A percentile compares a stretch with the other conserved stretches of the same genome.
Conservation (phyloP, 495 filamentous ascomycete genomes). For the Pseudevernia furfuracea region DNA sequence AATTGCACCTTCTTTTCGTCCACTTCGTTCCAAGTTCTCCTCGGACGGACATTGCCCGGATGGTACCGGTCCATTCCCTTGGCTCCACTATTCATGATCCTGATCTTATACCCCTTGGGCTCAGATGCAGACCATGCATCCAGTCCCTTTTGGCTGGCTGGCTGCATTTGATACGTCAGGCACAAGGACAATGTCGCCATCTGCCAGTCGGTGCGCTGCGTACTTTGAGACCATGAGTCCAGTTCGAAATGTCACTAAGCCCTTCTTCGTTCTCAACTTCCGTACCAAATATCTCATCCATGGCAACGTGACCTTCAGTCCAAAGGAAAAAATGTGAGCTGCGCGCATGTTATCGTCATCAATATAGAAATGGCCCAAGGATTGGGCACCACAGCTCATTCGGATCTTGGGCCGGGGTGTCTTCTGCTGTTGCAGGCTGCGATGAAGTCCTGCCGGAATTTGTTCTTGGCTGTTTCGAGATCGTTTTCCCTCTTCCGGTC, state of each 20-base stretch:
- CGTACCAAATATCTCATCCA: conserved; percentile 22
- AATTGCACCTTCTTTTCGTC: conserved; percentile 23
- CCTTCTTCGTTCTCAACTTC: conserved; percentile 10
- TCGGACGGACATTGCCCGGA: neutral
- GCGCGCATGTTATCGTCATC: neutral
- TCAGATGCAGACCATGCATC: conserved; percentile 12
- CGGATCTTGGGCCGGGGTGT: neutral
- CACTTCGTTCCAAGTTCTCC: conserved; percentile 17
- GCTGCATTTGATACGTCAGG: conserved; percentile 23
- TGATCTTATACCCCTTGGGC: conserved; percentile 20
- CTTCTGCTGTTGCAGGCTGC: neutral
- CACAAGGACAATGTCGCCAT: conserved; percentile 24
- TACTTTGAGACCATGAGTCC: conserved; percentile 13
- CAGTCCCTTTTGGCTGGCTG: neutral
- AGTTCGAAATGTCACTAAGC: conserved; percentile 18
- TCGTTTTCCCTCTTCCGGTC: neutral
- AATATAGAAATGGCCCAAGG: neutral
- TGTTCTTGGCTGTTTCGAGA: neutral
- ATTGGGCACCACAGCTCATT: conserved; percentile 22
- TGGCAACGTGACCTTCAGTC: conserved; percentile 16
- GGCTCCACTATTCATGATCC: conserved; percentile 18
- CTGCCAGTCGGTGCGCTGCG: conserved; percentile 19
- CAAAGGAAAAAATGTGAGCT: conserved; percentile 19
- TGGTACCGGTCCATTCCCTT: neutral
- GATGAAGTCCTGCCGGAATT: neutral